Base-by-base conservation (phyloP, 805 yeast species). In the Nakazawaea anatomiae region DNA sequence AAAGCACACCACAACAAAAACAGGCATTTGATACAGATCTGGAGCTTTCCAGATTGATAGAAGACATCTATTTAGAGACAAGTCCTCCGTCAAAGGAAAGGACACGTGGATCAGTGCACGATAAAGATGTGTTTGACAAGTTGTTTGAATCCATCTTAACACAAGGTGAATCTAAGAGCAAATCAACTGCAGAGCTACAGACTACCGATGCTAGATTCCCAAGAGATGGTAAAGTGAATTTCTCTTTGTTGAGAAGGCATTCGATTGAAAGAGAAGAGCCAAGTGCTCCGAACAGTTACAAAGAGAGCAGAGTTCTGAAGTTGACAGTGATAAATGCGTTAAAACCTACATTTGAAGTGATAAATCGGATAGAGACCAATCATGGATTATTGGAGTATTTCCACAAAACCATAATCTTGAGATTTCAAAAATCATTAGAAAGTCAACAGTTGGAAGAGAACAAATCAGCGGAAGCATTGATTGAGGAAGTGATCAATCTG, bases 221-320 rank as follows among this genome's bases (percentile, higher is more conserved):
- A 6, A 31, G 35, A 30, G 27, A 27, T 25, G 47, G 36, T 7
- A 48, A 43, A n/a, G 18, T 48, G 7, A 39, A 48, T 34, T 30
- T 48, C 10, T 42, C 51, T 11, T n/a, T 42, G 25, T 39, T 48
- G 14, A 30, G 25, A 36, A 42, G 44, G 18, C 14, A 39, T 28
- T 6, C 34, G 6, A 5, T 30, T 4, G 36, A 27, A 4, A 14
- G n/a, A 11, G 27, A 29, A 5, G 10, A 25, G 31, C 6, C 12
- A 5, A 18, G 30, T 40, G 28, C 30, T 5, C 41, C 52, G 1
- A 31, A 32, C 10, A 14, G 29, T 12, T 50, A 45, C 41, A 25
- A 50, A 42, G 42, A 46, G 38, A 43, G 41, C 27, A 44, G 46
- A 18, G 31, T 45, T 8, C 30, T n/a, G 11, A 46, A 46, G 25